Conservation (phyloP, 1,139 yeast species). For the Hansenula lynferdii region DNA sequence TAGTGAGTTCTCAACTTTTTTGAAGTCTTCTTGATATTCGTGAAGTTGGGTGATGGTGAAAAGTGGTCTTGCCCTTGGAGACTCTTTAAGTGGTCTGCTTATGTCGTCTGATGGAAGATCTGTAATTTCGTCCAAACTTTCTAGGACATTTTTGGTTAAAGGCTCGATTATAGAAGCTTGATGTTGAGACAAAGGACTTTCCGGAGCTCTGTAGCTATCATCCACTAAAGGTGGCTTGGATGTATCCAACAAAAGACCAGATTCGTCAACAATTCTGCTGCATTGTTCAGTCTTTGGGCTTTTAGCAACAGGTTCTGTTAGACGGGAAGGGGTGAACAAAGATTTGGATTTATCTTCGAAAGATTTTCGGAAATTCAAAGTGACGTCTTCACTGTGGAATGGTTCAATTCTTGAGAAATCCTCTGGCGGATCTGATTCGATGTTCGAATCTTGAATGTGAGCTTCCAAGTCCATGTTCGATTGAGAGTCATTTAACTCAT, state of each 20-base stretch:
- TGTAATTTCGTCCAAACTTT: slow-evolving; percentile 8
- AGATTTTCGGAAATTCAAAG: no score
- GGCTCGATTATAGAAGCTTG: slow-evolving; percentile 1
- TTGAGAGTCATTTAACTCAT: no score
- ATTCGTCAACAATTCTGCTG: slow-evolving; percentile 26
- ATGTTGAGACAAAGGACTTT: slow-evolving; percentile 19
- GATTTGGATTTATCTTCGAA: no score
- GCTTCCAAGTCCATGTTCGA: no score
- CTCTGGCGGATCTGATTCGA: slow-evolving; percentile 5
- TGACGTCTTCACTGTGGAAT: slow-evolving; percentile 2
- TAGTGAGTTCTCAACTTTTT: slow-evolving; percentile 49
- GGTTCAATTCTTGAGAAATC: slow-evolving; percentile 23
- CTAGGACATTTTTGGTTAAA: slow-evolving; percentile 3
- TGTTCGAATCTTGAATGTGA: not conserved
- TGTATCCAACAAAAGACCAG: slow-evolving; percentile 20
- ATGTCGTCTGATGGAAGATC: not conserved
- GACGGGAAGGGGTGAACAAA: slow-evolving; percentile 35
- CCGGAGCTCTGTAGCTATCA: slow-evolving; percentile 12
- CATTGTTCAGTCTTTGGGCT: slow-evolving; percentile 38
- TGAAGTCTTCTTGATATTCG: slow-evolving; percentile 49
- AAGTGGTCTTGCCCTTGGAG: slow-evolving; percentile 23
- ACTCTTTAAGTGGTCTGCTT: slow-evolving; percentile 1
- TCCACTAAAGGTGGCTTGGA: slow-evolving; percentile 21
- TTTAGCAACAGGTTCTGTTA: slow-evolving; percentile 39
- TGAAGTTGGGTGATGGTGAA: slow-evolving; percentile 36